These are phyloP conservation scores for Coemansia sp. DNA, from an alignment of 192 early-diverging fungal species.

Conservation along the genomic window DNA sequence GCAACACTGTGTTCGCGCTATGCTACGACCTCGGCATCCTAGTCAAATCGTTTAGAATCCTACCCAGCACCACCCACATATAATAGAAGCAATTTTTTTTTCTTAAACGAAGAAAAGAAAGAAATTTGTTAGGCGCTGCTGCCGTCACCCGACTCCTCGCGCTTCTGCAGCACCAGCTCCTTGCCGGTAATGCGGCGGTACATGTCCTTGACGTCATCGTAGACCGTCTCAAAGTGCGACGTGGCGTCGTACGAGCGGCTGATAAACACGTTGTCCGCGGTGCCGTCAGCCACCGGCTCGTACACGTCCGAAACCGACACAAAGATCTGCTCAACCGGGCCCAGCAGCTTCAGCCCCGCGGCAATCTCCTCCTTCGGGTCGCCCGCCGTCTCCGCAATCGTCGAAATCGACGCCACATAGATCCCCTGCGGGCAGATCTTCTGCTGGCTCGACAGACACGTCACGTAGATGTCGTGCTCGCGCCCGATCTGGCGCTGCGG, in stretches of 20 bases:
- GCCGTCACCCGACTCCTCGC: constrained; percentile 13
- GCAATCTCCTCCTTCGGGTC: constrained; percentile 89
- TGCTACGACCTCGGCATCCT: no score
- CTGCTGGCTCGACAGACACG: constrained; percentile 83
- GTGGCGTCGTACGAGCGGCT: constrained; percentile 97
- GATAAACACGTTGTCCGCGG: constrained; percentile 77
- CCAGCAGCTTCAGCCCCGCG: constrained; percentile 83
- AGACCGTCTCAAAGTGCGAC: constrained; percentile 98
- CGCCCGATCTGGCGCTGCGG: constrained; percentile 96
- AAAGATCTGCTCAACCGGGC: constrained; percentile 89
- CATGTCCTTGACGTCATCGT: constrained; percentile 91
- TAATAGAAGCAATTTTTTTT: no score
- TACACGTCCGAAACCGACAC: constrained; percentile 78
- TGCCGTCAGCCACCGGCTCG: constrained; percentile 84
- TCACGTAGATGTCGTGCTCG: constrained; percentile 95
- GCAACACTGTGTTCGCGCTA: no score
- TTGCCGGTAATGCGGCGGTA: constrained; percentile 79
- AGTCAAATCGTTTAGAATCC: no score
- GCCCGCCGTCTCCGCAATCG: constrained; percentile 82
- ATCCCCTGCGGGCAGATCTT: constrained; percentile 85
- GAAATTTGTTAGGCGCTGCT: constrained; percentile 4
- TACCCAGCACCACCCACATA: no score
- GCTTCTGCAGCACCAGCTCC: constrained; percentile 72
- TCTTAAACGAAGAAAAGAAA: constrained; percentile 6
- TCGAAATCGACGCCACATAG: constrained; percentile 95